Evolutionary conservation across 2,329 filamentous ascomycete species (phyloP).

Genomic region (Paraphaeosphaeria sporulosa): DNA sequence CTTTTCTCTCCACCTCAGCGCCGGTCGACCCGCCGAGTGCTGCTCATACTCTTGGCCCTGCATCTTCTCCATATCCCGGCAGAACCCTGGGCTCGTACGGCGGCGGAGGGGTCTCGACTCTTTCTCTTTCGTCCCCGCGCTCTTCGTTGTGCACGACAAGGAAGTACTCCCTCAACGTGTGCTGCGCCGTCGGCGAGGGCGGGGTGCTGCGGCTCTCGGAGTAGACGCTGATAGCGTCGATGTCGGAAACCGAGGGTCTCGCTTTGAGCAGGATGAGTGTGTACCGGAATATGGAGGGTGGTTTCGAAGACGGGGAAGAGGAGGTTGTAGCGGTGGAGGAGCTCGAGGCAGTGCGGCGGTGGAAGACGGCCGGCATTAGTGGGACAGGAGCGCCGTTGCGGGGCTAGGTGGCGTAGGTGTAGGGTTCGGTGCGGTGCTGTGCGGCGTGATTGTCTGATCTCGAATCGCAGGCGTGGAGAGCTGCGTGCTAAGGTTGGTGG

Average conservation of each 20-base stretch:
- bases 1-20: background rate
- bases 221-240: conserved; percentile 25
- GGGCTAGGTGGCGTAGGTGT: background rate
- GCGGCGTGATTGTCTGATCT: background rate
- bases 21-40: background rate
- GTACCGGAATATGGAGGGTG: conserved; percentile 36
- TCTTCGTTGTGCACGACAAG: background rate
- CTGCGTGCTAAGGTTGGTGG: background rate
- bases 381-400: background rate
- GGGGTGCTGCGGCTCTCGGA: conserved; percentile 11
- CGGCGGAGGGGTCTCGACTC: conserved; percentile 24
- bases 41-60: background rate
- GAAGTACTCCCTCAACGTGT: background rate
- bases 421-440: background rate
- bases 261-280: conserved; percentile 40
- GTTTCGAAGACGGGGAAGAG: conserved; percentile 15
- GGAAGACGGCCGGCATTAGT: conserved; percentile 21
- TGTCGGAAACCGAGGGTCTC: conserved; percentile 27
- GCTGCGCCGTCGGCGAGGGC: background rate
- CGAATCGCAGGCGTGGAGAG: background rate
- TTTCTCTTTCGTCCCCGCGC: background rate
- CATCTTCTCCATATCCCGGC: background rate
- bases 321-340: conserved; percentile 8
- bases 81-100: conserved; percentile 20
- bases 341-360: conserved; percentile 13